Evolutionary conservation across 2,329 filamentous ascomycete genomes (phyloP), one percentile per base, ranked within the genome.

Genomic region (Chrysoporthe cubensis): DNA sequence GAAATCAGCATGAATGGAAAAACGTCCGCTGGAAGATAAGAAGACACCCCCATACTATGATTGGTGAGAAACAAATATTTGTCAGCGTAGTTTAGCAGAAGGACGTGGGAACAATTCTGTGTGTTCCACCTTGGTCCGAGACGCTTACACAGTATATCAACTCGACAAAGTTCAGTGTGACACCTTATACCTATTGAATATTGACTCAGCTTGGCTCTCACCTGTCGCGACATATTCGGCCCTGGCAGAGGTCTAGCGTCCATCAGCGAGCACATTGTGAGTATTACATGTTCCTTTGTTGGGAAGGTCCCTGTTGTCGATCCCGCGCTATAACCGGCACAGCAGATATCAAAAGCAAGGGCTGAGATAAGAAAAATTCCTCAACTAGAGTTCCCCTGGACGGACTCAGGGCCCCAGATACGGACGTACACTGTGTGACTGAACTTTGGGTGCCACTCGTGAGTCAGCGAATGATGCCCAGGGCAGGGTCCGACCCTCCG

Each of bases 11-110:
- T 40, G 32, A 61, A 44, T 11, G 26, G 44, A 26, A 67, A 8
- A 50, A 34, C 14, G 46, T 44, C 60, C 5, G 26, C 44, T 52
- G 4, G 44, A 40, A 62, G 66, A 68, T 68, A 66, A 68, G 58
- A 59, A 59, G 1, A 34, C 62, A 48, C 18, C 32, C 37, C 44
- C n/a, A 11, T 50, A 50, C 58, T 34, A 42, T 54, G 42, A 32
- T 40, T 66, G 34, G 48, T 66, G 63, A 68, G 66, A 40, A 58
- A 40, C 40, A 44, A n/a, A 64, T 50, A 66, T 46, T 66, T 34
- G 58, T 66, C 44, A 62, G 37, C 42, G 48, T 34, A 50, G 57
- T 58, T n/a, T 4, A 34, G 21, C 50, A 34, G 26, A 11, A 54
- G 21, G 16, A 32, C 16, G 21, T 54, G 50, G 50, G 50, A 54